phyloP scores from a whole-genome alignment of 768 basidiomycete species.

The Boletus tomentosulus region DNA sequence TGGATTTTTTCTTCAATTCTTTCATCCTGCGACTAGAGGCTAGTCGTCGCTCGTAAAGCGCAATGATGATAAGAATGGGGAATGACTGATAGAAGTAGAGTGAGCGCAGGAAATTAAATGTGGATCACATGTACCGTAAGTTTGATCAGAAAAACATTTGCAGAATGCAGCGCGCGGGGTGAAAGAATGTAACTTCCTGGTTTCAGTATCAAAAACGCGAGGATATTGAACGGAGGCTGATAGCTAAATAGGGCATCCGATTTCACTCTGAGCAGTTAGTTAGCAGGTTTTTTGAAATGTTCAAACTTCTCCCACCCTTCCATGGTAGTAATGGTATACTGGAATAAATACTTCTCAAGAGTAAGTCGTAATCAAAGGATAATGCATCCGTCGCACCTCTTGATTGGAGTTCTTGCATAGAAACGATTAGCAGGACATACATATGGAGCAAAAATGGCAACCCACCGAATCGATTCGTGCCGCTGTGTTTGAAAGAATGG shows the following conservation, averaged over 20 bases:
- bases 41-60: conserved; percentile 74
- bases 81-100: conserved; percentile 46
- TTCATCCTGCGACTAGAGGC: conserved; percentile 46
- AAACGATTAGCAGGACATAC: not conserved
- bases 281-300: not conserved
- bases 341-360: conserved; percentile 71
- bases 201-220: conserved; percentile 77
- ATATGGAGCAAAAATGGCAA: not conserved
- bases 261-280: conserved; percentile 56
- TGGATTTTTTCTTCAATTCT: conserved; percentile 49
- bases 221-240: conserved; percentile 83
- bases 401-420: conserved; percentile 49
- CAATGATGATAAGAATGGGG: conserved; percentile 72
- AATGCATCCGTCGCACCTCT: conserved; percentile 39
- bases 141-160: conserved; percentile 84
- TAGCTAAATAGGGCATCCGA: conserved; percentile 89
- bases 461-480: conserved; percentile 64
- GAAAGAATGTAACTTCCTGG: conserved; percentile 72
- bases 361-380: conserved; percentile 12
- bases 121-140: conserved; percentile 51
- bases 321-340: conserved; percentile 80
- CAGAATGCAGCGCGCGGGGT: conserved; percentile 74
- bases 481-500: conserved; percentile 87
- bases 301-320: conserved; percentile 57
- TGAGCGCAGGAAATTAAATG: not conserved